Percentiles rank a stretch among this genome's conserved stretches.
These are phyloP conservation scores for Fusarium neocosmosporiellum DNA, from an alignment of 2,329 filamentous ascomycete genomes.

Conservation along the genomic window DNA sequence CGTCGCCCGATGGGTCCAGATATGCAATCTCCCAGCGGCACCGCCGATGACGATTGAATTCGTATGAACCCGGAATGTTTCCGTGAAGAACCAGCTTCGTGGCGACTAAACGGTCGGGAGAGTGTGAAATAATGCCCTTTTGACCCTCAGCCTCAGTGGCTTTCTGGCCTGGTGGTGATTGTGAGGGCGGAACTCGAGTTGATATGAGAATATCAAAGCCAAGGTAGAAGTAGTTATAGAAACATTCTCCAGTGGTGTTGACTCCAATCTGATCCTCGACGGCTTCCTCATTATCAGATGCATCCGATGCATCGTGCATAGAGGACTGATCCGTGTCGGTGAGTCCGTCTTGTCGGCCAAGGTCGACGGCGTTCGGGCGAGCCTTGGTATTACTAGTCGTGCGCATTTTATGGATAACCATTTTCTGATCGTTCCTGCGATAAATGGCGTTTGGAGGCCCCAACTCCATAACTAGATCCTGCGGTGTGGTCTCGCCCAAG, in stretches of 20 bases:
- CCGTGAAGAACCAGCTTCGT: slow-evolving; percentile 94
- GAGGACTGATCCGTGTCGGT: slow-evolving; percentile 83
- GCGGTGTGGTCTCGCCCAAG: slow-evolving; percentile 88
- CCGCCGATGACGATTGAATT: slow-evolving; percentile 93
- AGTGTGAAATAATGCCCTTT: slow-evolving; percentile 53
- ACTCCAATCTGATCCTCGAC: slow-evolving; percentile 66
- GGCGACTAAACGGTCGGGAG: slow-evolving; percentile 77
- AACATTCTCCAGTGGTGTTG: slow-evolving; percentile 77
- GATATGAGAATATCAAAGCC: slow-evolving; percentile 96
- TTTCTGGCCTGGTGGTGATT: slow-evolving; percentile 61
- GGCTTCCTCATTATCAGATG: slow-evolving; percentile 68
- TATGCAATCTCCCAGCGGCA: slow-evolving; percentile 85
- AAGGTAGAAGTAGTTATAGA: slow-evolving; percentile 97
- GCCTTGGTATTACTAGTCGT: slow-evolving; percentile 62
- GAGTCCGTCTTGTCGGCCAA: slow-evolving; percentile 64
- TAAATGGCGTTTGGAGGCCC: slow-evolving; percentile 96
- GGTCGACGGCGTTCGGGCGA: slow-evolving; percentile 57
- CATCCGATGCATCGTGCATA: slow-evolving; percentile 76
- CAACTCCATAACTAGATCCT: slow-evolving; percentile 90
- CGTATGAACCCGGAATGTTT: slow-evolving; percentile 94
- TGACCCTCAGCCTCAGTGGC: slow-evolving; percentile 37
- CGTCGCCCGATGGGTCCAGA: slow-evolving; percentile 57
- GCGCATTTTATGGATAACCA: slow-evolving; percentile 82
- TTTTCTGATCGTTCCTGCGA: slow-evolving; percentile 87
- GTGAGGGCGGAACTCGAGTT: slow-evolving; percentile 73